Evolutionary conservation across 805 yeast genomes (phyloP), one percentile per base, ranked within the genome.

Genomic region (Wickerhamomyces canadensis): DNA sequence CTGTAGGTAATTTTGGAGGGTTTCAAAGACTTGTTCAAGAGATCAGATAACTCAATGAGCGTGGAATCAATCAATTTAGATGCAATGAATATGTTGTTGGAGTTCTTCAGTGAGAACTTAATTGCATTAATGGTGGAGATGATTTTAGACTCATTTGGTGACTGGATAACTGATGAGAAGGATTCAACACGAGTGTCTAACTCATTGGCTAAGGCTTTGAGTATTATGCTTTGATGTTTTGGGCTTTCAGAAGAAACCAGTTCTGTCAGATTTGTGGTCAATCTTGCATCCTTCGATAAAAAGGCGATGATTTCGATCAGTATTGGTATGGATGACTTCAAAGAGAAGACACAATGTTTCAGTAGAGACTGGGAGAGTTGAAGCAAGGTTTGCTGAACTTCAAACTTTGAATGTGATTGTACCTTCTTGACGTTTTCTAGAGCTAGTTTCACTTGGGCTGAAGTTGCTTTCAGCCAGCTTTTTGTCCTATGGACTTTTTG

Each of bases 401-500:
- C 64, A 5, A 40, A 35, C 24, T 62, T 60, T 1, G 52, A 49
- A 38, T 61, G 63, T 3, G 27, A 37, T 19, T 54, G 37, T 1
- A 61, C 33, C 15, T 44, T 47, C 19, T 45, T 51, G 31, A 50
- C 41, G 32, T 43, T 48, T 6, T 27, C 23, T 6, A 80, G 40
- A 0, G 80, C 75, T 14, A 67, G 54, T 33, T 61, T 60, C 3
- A 78, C 60, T 47, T 80, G 84, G 14, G 55, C 48, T 5, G 71
- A 56, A 0, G 83, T 76, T 0, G 71, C 78, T 12, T 53, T 61
- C n/a, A 77, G 51, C 86, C 86, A 79, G 13, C 68, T 47, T 6
- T 61, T 60, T 5, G 74, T 67, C 49, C 84, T 60, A 43, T 65
- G 70, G 4, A 47, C 36, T 26, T 51, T 54, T n/a, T 34, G 41